Base-by-base conservation (phyloP, 176 grass and related monocot genomes). In the Phyllostachys edulis region DNA sequence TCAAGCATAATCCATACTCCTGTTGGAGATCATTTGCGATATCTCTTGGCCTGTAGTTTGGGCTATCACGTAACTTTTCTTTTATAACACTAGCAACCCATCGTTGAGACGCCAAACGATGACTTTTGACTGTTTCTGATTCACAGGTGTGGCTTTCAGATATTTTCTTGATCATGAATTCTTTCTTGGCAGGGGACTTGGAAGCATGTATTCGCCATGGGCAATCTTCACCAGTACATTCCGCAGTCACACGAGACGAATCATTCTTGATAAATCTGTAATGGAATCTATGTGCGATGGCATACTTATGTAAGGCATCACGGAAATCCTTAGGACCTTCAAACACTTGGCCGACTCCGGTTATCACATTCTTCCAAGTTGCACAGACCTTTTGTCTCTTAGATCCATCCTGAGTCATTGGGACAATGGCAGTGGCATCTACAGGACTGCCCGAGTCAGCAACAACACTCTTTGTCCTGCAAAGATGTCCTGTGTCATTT, bases 71-170 rank as follows among this genome's bases (percentile, higher is more conserved):
- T 72, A 99, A 86, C 45, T 92, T 99, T 73, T 99, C 96, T 79
- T 99, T 99, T 66, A 99, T 99, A 71, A 99, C 93, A 90, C 93
- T 99, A 65, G 96, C 93, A 75, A 99, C 91, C 96, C 96, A 99
- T 75, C 93, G 67, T 34, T 94, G 93, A 64, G 93, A 93, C 10
- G 96, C 96, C 74, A 95, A 68, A 29, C 91, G 89, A 80, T 93
- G 91, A 76, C 96, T 92, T 77, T 93, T 92, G 69, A 80, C 90
- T 54, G 90, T 82, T 70, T 96, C 96, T 49, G 92, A 90, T 69
- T 89, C 88, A 87, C 96, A 99, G 15, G 93, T 92, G 87, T 99
- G 96, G 8, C 68, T 90, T 47, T 95, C 93, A 79, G 86, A 88
- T 26, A 96, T 96, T 88, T 99, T 99, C 87, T 99, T 99, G 72